These are phyloP conservation scores for Leonotis leonurus DNA, from an alignment of 257 asterid genomes.

Conservation along the genomic window DNA sequence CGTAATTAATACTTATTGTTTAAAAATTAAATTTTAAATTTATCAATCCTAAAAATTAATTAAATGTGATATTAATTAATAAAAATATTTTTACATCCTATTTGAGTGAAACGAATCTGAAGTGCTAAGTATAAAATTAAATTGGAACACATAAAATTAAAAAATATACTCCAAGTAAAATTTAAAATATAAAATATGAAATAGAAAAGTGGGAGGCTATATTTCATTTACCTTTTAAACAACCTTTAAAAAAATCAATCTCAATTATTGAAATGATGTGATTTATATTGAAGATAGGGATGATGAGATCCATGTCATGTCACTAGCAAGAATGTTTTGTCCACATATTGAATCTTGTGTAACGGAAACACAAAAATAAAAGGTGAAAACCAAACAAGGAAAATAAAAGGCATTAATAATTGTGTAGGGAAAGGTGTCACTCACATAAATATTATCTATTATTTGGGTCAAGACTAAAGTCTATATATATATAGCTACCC, in stretches of 20 bases:
- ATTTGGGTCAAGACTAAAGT: constrained; percentile 19
- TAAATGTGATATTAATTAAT: no score
- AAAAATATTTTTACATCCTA: no score
- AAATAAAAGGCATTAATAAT: constrained; percentile 33
- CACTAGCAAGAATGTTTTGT: constrained; percentile 37
- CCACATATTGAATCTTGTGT: constrained; percentile 26
- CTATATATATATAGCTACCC: constrained; percentile 5
- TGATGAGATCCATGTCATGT: constrained; percentile 36
- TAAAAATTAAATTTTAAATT: no score
- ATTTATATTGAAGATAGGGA: constrained; percentile 8
- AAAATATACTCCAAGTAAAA: no score
- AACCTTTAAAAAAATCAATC: no score
- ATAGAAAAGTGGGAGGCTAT: no score
- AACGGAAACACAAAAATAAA: constrained; percentile 19
- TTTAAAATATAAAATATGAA: no score
- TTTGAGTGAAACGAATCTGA: no score
- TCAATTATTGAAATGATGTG: constrained; percentile 8
- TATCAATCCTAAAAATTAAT: no score
- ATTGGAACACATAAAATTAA: no score
- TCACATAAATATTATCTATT: constrained; percentile 6
- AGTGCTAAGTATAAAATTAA: no score
- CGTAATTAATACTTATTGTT: no score
- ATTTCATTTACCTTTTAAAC: neutral
- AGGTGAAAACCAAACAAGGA: neutral
- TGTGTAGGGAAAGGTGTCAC: constrained; percentile 29